phyloP scores from a whole-genome alignment of 768 basidiomycete genomes.

The Hortiboletus flavorubellus region DNA sequence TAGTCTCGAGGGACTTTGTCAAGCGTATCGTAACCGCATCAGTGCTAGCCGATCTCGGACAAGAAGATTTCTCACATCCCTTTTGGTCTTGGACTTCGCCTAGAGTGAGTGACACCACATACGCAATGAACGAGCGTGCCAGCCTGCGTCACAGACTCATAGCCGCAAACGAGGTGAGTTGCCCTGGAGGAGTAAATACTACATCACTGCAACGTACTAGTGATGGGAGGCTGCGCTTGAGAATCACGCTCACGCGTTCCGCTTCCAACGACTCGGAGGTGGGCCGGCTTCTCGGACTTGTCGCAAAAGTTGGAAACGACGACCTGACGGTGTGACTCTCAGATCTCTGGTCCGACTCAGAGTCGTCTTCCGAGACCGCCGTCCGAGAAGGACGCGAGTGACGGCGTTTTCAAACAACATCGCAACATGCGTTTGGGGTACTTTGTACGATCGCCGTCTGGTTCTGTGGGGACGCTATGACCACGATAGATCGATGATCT shows the following conservation, averaged over 20 bases:
- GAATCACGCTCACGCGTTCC: background rate
- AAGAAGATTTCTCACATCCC: constrained; percentile 6
- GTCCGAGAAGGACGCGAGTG: constrained; percentile 4
- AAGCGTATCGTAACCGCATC: constrained; percentile 4
- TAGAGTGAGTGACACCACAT: background rate
- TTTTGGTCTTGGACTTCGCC: constrained; percentile 10
- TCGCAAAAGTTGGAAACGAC: constrained; percentile 3
- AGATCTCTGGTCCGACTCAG: background rate
- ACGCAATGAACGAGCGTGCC: background rate
- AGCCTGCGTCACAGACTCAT: too few species aligned
- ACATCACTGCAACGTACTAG: background rate
- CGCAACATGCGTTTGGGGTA: background rate
- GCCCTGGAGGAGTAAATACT: constrained; percentile 4
- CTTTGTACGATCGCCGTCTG: constrained; percentile 5
- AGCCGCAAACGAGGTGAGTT: background rate
- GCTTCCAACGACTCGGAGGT: background rate
- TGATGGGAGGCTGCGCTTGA: background rate
- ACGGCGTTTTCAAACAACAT: background rate
- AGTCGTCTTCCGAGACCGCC: background rate
- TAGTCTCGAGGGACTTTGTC: constrained; percentile 1
- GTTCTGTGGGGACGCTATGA: constrained; percentile 1
- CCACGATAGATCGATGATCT: background rate
- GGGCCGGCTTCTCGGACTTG: background rate
- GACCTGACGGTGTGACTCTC: constrained; percentile 1
- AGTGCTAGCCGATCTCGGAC: constrained; percentile 4